These are phyloP conservation scores for Chaetomium tenue DNA, from an alignment of 495 filamentous ascomycete genomes.

Conservation along the genomic window DNA sequence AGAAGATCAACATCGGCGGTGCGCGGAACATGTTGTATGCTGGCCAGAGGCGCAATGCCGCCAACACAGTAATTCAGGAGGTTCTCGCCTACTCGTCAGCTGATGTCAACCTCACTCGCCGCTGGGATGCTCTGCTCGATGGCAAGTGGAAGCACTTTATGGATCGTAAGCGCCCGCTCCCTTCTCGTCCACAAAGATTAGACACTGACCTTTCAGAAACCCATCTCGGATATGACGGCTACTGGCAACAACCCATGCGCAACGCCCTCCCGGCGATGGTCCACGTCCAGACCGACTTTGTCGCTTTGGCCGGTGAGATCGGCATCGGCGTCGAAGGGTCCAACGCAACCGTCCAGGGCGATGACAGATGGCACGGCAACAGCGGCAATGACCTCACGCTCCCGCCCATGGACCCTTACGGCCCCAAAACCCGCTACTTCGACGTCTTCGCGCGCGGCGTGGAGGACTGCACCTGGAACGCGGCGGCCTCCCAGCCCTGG, in stretches of 20 bases:
- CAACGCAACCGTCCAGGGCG: constrained; percentile 64
- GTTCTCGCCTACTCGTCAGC: constrained; percentile 59
- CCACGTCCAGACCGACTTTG: constrained; percentile 56
- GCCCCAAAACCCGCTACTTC: constrained; percentile 59
- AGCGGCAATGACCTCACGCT: constrained; percentile 55
- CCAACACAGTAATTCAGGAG: constrained; percentile 60
- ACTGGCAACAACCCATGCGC: constrained; percentile 71
- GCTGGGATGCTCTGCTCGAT: constrained; percentile 61
- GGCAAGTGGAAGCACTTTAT: constrained; percentile 77
- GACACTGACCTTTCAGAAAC: constrained; percentile 42
- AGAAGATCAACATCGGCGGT: constrained; percentile 60
- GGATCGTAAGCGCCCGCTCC: constrained; percentile 48
- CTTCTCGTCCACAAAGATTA: background rate
- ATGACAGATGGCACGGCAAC: constrained; percentile 62
- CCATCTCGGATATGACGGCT: constrained; percentile 52
- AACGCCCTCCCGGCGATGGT: constrained; percentile 61
- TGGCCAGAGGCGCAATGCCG: constrained; percentile 61
- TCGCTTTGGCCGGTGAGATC: constrained; percentile 59
- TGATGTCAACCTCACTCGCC: constrained; percentile 59
- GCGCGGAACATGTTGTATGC: constrained; percentile 63
- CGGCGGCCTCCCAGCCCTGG: constrained; percentile 53
- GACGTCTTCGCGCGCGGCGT: constrained; percentile 67
- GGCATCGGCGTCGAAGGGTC: constrained; percentile 64
- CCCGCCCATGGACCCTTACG: constrained; percentile 61
- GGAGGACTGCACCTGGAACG: constrained; percentile 55